Evolutionary conservation across 768 basidiomycete genomes (phyloP), one percentile per base, ranked within the genome.

Genomic region (Clitopilus passeckerianus): DNA sequence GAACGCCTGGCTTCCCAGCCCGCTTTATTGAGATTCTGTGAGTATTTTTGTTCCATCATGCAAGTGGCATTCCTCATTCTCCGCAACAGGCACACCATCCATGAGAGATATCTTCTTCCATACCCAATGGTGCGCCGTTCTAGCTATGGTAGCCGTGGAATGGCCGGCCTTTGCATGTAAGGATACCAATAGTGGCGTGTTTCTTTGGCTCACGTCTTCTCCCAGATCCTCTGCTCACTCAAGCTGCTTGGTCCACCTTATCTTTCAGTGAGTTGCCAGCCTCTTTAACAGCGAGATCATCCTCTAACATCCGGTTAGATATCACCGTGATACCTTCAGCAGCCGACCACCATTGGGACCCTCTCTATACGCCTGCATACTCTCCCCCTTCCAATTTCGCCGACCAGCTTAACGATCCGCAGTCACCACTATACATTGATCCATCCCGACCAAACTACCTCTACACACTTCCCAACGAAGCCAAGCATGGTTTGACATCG

Each of bases 161-260:
- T 99, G 96, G 96, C 96, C 97, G 0, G 77, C 80, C 15, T 98
- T 95, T 71, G 82, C 89, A 61, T 98, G 95, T 95, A 66, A 64
- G 90, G 81, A n/a, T 57, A 59, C 57, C 5, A 5, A 55, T 9
- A 18, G 23, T 22, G 30, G 33, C n/a, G 1, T 12, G 10, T 34
- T n/a, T n/a, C 16, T 33, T 24, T 55, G 10, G 34, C 22, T 53
- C 6, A 53, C 53, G 15, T 5, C 22, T 3, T 14, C 5, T 55
- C 22, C 5, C 57, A 95, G 95, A 98, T 73, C 95, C 96, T n/a
- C 76, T 98, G 41, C 77, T 97, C 52, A 84, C 88, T 9, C 89
- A 92, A 67, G 88, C 91, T 6, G 87, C 93, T 0, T 98, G 96
- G 96, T 84, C 95, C 15, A 90, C 86, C 12, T 77, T 93, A 56